Conservation (phyloP, 2,329 filamentous ascomycete species). For the Cladosporium colombiae region DNA sequence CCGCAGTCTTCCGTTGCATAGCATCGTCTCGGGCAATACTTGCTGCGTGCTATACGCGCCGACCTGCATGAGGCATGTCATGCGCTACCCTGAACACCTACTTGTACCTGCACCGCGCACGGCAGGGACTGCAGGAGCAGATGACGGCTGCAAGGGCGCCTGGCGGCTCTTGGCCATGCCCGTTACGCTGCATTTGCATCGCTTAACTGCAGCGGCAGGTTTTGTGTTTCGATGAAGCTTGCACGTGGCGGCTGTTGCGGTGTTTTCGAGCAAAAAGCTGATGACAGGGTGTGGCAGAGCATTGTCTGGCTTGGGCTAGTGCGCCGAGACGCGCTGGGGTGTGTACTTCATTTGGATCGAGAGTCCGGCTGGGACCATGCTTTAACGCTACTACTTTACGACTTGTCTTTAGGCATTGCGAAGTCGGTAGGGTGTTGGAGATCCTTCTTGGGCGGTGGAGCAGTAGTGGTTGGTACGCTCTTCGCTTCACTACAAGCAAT, state of each 20-base stretch:
- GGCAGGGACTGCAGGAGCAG: not conserved
- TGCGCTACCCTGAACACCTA: not conserved
- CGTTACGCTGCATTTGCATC: not conserved
- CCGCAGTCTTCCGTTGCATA: not conserved
- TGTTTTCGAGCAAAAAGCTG: not conserved
- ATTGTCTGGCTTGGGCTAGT: slow-evolving; percentile 5
- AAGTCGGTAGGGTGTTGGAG: not conserved
- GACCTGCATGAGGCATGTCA: slow-evolving; percentile 6
- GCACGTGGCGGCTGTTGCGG: slow-evolving; percentile 1
- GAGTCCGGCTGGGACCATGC: not conserved
- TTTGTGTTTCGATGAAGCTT: not conserved
- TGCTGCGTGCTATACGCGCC: slow-evolving; percentile 3
- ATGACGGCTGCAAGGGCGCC: slow-evolving; percentile 14
- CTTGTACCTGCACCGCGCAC: slow-evolving; percentile 8
- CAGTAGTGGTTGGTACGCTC: not conserved
- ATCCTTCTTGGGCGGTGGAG: not conserved
- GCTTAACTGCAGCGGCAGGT: slow-evolving; percentile 1
- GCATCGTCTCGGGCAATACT: not conserved
- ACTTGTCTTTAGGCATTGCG: not conserved
- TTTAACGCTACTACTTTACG: not conserved
- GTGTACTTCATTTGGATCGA: not conserved
- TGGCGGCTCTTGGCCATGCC: slow-evolving; percentile 3
- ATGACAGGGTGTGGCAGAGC: not conserved
- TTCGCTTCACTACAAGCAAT: not conserved
- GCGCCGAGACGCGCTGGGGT: not conserved